Conservation (phyloP, 257 asterid genomes). For the Solanum clarkiae region DNA sequence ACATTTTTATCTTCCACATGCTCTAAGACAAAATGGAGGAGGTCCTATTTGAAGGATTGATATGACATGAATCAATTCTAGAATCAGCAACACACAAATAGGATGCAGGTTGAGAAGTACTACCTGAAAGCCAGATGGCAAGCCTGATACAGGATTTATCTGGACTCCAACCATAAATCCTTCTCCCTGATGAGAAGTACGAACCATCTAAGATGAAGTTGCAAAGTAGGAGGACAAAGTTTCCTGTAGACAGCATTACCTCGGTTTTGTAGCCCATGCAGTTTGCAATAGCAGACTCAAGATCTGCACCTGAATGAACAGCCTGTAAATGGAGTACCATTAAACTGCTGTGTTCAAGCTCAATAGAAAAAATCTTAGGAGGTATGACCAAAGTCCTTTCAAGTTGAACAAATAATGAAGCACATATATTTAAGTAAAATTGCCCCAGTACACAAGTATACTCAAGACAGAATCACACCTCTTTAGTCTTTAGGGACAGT, state of each 20-base stretch:
- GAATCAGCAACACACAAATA: background rate
- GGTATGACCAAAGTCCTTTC: background rate
- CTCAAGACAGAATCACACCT: background rate
- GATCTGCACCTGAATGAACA: slow-evolving; percentile 99
- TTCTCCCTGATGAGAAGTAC: slow-evolving; percentile 53
- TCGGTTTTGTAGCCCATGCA: slow-evolving; percentile 88
- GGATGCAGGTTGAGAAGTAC: background rate
- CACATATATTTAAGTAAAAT: background rate
- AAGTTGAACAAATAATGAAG: background rate
- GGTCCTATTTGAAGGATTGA: slow-evolving; percentile 41
- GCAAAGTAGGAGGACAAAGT: background rate
- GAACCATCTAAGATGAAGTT: slow-evolving; percentile 1
- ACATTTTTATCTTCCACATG: slow-evolving; percentile 88
- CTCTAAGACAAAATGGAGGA: slow-evolving; percentile 64
- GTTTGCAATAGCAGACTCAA: slow-evolving; percentile 84
- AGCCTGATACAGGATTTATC: slow-evolving; percentile 90
- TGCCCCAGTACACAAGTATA: background rate
- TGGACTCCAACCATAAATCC: slow-evolving; percentile 99
- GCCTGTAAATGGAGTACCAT: slow-evolving; percentile 39
- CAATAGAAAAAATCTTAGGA: background rate
- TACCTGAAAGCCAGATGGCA: slow-evolving; percentile 93
- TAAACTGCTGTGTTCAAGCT: background rate
- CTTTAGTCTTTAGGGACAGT: background rate
- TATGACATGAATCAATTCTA: background rate
- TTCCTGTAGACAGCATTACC: slow-evolving; percentile 31